Conservation (phyloP, 495 filamentous ascomycete genomes). For the Parachaetomium inaequale region DNA sequence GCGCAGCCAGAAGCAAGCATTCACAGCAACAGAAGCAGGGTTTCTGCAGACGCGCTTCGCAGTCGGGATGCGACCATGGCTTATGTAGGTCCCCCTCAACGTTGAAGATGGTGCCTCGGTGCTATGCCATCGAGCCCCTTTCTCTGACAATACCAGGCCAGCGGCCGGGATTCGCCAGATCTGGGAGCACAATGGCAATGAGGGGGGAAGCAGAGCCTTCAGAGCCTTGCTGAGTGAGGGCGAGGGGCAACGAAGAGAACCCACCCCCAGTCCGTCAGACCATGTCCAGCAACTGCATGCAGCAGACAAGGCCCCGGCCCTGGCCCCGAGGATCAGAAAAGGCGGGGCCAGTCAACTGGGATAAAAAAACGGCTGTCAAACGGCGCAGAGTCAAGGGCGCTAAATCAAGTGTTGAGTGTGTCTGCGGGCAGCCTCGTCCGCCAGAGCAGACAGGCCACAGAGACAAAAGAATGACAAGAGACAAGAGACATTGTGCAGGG, state of each 20-base stretch:
- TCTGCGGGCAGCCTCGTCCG: constrained; percentile 19
- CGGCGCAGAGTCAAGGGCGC: constrained; percentile 8
- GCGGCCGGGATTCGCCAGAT: neutral
- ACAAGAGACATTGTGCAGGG: constrained; percentile 7
- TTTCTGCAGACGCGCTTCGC: constrained; percentile 21
- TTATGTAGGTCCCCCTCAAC: constrained; percentile 12
- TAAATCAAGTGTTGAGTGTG: neutral
- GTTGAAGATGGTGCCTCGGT: neutral
- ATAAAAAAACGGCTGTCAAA: constrained; percentile 12
- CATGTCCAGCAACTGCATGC: constrained; percentile 22
- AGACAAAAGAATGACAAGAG: neutral
- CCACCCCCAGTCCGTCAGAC: constrained; percentile 10
- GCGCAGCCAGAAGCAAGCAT: constrained; percentile 10
- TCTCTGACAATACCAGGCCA: neutral
- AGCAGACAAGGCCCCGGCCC: constrained; percentile 11
- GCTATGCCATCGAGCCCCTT: neutral
- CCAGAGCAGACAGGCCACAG: neutral
- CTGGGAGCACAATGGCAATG: neutral
- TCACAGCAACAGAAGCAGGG: constrained; percentile 15
- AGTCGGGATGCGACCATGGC: constrained; percentile 19
- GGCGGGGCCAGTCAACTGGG: constrained; percentile 5
- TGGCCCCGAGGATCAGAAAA: constrained; percentile 21
- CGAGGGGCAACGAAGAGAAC: neutral
- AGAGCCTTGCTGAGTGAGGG: neutral
- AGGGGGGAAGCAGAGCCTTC: neutral